Percentiles rank a stretch among this genome's conserved stretches.
Conservation (phyloP, 2,329 filamentous ascomycete genomes). For the Talaromyces sp. region DNA sequence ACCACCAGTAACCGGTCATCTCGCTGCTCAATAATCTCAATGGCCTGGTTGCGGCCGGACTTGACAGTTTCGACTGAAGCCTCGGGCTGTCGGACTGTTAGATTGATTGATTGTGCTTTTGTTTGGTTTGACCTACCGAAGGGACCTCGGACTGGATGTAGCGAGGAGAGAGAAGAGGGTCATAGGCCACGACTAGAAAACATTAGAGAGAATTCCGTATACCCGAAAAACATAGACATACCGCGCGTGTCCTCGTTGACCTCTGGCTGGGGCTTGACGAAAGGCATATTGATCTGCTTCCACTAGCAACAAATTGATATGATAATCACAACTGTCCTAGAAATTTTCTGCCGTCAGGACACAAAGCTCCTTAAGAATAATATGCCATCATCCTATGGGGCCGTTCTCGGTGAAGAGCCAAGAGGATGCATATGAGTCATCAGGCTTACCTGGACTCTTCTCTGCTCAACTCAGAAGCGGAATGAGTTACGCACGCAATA, state of each 20-base stretch:
- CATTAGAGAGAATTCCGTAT: not conserved
- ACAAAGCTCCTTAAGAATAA: not conserved
- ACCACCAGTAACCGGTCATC: conserved; percentile 89
- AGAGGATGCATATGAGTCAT: not conserved
- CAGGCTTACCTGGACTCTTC: not conserved
- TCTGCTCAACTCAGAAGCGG: not conserved
- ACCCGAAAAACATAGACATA: conserved; percentile 19
- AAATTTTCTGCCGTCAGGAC: not conserved
- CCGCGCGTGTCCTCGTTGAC: conserved; percentile 44
- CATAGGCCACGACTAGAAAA: conserved; percentile 78
- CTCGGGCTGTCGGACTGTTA: conserved; percentile 26
- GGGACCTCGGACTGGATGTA: conserved; percentile 85
- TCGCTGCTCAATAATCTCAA: conserved; percentile 68
- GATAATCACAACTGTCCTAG: not conserved
- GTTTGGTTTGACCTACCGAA: conserved; percentile 47
- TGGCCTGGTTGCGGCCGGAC: conserved; percentile 51
- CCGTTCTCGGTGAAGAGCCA: not conserved
- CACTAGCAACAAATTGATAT: not conserved
- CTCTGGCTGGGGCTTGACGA: conserved; percentile 34
- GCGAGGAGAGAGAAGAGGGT: conserved; percentile 84
- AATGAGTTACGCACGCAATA: not conserved
- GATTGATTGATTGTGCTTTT: conserved; percentile 6
- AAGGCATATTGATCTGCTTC: conserved; percentile 31
- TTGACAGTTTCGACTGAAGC: conserved; percentile 39
- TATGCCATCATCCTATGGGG: not conserved